Evolutionary conservation across 495 filamentous ascomycete genomes (phyloP).

Genomic region (Amphirosellinia nigrospora): DNA sequence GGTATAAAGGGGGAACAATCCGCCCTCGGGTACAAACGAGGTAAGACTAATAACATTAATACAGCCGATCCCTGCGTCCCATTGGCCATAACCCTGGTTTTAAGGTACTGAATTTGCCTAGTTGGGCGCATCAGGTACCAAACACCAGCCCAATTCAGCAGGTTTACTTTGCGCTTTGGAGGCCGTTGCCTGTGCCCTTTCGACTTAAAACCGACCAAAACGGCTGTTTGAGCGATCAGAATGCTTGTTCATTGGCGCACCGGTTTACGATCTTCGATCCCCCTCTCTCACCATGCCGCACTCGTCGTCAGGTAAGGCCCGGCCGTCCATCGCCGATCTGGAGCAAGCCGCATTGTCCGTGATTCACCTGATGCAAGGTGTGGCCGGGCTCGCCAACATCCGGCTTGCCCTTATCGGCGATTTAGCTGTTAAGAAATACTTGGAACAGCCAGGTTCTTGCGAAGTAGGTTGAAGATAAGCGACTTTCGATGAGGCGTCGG

Average conservation of each 20-base stretch:
- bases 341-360: constrained; percentile 25
- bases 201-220: constrained; percentile 20
- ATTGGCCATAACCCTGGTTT: constrained; percentile 26
- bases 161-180: background rate
- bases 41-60: constrained; percentile 27
- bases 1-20: constrained; percentile 22
- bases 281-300: constrained; percentile 23
- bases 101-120: constrained; percentile 21
- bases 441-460: constrained; percentile 15
- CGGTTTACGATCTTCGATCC: constrained; percentile 7
- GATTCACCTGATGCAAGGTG: constrained; percentile 22
- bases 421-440: constrained; percentile 24
- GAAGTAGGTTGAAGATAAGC: background rate
- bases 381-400: constrained; percentile 18
- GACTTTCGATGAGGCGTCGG: background rate
- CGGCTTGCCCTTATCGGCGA: constrained; percentile 25
- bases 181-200: background rate
- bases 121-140: constrained; percentile 28
- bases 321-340: constrained; percentile 24
- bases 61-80: constrained; percentile 13
- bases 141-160: constrained; percentile 21
- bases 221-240: constrained; percentile 7
- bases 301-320: constrained; percentile 19
- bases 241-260: constrained; percentile 19
- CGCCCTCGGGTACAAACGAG: constrained; percentile 8